Evolutionary conservation across 345 rosid genomes (phyloP), one percentile per base, ranked within the genome.

Genomic region (Salix koriyanagi): DNA sequence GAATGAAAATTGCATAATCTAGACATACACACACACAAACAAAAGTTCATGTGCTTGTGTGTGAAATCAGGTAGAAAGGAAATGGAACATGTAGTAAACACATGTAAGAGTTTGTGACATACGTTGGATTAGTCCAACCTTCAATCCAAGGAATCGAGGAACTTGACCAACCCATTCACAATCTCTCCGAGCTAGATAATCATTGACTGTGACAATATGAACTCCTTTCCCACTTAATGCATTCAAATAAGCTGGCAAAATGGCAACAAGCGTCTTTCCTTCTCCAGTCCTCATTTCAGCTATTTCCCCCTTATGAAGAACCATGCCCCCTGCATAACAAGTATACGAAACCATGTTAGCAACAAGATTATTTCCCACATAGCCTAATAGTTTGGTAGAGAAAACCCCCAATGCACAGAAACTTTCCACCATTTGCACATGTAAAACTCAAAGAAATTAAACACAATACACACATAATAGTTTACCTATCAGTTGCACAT

Each of bases 121-220:
- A 91, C 97, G 97, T 82, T 95, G 97, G 89, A 95, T 95, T 81
- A 95, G 86, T 88, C 99, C 99, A 89, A 95, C 99, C 91, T 90
- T 93, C 93, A 95, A 79, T 80, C 99, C 99, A 65, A 95, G 97
- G 81, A 95, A 95, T 23, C 99, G 89, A 42, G 97, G 97, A 85
- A 95, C 97, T 86, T 95, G 99, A 65, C 99, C 99, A 85, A 95
- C 97, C 99, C 99, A 95, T 81, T 95, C 99, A 80, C 97, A 95
- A 86, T 95, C 99, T 78, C 97, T 81, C 74, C 99, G 87, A 32
- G 99, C 99, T 39, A 95, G 65, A 89, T 95, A 95, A 88, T 95
- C 99, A 83, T 93, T 95, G 48, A 93, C 97, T 0, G 99, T 93
- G n/a, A 95, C 97, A 75, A 93, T 91, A 84, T 93, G 97, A 84